Evolutionary conservation across 345 rosid species (phyloP).

Genomic region (Alliaria petiolata): DNA sequence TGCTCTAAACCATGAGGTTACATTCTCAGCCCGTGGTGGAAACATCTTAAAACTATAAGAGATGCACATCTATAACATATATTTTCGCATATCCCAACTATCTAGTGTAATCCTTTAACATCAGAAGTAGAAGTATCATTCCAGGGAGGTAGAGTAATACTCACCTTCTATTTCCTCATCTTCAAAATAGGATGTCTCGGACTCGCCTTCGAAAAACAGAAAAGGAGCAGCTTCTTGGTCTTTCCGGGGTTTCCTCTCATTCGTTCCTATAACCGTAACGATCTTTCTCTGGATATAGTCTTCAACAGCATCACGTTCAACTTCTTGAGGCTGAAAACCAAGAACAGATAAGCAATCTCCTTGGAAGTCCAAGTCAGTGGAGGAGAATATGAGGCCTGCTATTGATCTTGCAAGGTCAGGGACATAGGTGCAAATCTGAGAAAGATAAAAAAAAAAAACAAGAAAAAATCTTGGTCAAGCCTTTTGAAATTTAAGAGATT

Average conservation of each 20-base stretch:
- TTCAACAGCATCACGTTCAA: conserved; percentile 39
- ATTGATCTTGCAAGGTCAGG: conserved; percentile 88
- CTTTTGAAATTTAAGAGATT: not conserved
- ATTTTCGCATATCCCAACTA: not conserved
- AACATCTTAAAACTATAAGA: not conserved
- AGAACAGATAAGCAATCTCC: conserved; percentile 76
- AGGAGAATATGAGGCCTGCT: conserved; percentile 69
- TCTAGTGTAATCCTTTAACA: not conserved
- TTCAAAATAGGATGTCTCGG: conserved; percentile 36
- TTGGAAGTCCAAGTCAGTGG: conserved; percentile 61
- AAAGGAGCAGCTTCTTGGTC: conserved; percentile 50
- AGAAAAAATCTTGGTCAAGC: not conserved
- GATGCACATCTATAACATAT: not conserved
- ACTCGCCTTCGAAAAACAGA: conserved; percentile 50
- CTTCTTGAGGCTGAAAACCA: conserved; percentile 47
- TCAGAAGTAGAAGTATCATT: conserved; percentile 23
- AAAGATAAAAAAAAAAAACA: not conserved
- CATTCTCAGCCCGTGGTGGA: not conserved
- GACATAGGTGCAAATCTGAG: conserved; percentile 70
- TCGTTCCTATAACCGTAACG: conserved; percentile 54
- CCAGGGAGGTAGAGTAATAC: conserved; percentile 27
- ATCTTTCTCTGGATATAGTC: conserved; percentile 66
- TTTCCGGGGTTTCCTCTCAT: conserved; percentile 57
- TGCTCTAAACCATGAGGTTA: not conserved
- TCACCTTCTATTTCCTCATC: conserved; percentile 52